A percentile compares a stretch with the other conserved stretches of the same genome.
Conservation (phyloP, 805 yeast genomes). For the Clavispora vitiphila region DNA sequence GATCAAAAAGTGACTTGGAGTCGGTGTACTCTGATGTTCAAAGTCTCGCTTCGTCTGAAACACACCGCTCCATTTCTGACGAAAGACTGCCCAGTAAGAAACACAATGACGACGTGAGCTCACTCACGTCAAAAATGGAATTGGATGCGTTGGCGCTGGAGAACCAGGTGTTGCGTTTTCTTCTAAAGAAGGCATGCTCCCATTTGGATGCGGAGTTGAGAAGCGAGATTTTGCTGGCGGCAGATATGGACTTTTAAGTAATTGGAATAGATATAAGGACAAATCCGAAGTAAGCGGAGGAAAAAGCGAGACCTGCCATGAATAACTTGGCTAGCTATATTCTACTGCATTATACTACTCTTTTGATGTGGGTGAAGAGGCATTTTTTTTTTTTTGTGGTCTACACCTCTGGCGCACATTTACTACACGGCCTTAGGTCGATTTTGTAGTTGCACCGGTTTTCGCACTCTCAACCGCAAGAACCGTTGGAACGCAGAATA, state of each 20-base stretch:
- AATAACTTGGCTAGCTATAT: too few relatives aligned
- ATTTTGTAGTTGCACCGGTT: too few relatives aligned
- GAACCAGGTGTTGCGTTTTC: slow-evolving; percentile 21
- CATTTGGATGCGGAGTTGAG: slow-evolving; percentile 15
- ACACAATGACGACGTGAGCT: slow-evolving; percentile 3
- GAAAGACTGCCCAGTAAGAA: neutral
- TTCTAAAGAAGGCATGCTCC: slow-evolving; percentile 24
- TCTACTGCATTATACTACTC: too few relatives aligned
- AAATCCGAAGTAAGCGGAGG: too few relatives aligned
- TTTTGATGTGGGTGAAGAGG: too few relatives aligned
- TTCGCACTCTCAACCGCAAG: too few relatives aligned
- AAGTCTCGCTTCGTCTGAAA: slow-evolving; percentile 5
- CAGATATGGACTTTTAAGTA: slow-evolving; percentile 4
- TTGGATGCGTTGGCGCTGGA: slow-evolving; percentile 17
- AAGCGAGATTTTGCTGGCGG: slow-evolving; percentile 14
- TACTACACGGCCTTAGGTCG: too few relatives aligned
- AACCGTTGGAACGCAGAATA: too few relatives aligned
- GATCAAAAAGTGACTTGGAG: slow-evolving; percentile 13
- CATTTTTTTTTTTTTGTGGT: too few relatives aligned
- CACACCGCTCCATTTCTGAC: neutral
- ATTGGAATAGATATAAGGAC: neutral
- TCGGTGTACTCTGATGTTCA: slow-evolving; percentile 27
- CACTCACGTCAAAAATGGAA: slow-evolving; percentile 3
- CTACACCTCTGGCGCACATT: too few relatives aligned
- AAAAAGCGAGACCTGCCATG: too few relatives aligned